phyloP scores from a whole-genome alignment of 345 rosid genomes.

The Anastatica hierochuntica region DNA sequence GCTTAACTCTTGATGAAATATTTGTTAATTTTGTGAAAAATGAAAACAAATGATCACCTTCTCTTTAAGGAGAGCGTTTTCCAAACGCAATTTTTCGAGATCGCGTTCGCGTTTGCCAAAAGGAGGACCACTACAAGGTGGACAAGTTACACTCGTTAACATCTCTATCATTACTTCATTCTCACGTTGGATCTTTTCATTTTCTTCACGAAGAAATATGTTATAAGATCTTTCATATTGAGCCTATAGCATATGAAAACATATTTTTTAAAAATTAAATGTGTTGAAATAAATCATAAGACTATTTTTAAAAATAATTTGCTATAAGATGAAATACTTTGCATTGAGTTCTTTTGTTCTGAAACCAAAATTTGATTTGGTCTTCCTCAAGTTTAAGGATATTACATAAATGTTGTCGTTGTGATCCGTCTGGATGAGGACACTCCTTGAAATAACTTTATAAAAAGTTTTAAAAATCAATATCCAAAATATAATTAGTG shows the following conservation, averaged over 20 bases:
- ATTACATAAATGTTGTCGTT: slow-evolving; percentile 34
- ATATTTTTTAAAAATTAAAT: not conserved
- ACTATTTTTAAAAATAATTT: not conserved
- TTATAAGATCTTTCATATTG: slow-evolving; percentile 44
- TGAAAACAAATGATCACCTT: slow-evolving; percentile 34
- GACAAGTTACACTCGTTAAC: slow-evolving; percentile 45
- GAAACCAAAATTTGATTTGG: slow-evolving; percentile 83
- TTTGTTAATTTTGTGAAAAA: no score
- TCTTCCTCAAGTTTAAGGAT: slow-evolving; percentile 38
- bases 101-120: slow-evolving; percentile 31
- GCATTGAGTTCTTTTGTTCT: slow-evolving; percentile 62
- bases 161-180: slow-evolving; percentile 44
- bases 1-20: no score
- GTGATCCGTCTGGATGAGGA: slow-evolving; percentile 62
- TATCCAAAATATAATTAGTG: not conserved
- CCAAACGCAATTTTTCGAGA: slow-evolving; percentile 33
- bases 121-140: slow-evolving; percentile 61
- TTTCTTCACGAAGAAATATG: slow-evolving; percentile 44
- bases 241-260: slow-evolving; percentile 26
- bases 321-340: slow-evolving; percentile 33
- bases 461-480: not conserved
- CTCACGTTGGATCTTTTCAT: slow-evolving; percentile 42
- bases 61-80: slow-evolving; percentile 38
- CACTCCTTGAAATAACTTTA: slow-evolving; percentile 46
- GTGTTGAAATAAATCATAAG: not conserved